Conservation (phyloP, 257 asterid species). For the Thymus quinquecostatus region DNA sequence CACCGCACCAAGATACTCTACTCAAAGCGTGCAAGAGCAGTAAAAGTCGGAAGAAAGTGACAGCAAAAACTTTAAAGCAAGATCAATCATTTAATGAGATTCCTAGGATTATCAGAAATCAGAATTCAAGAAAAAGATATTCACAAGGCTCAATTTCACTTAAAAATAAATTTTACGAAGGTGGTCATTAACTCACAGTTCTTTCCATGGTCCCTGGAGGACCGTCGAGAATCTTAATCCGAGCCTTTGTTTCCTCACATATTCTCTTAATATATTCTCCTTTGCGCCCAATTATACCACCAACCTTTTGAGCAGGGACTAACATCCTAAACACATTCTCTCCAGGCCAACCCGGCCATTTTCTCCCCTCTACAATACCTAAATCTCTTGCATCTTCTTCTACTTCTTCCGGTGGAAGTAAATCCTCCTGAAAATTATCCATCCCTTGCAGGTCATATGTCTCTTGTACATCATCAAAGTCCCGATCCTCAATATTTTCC, state of each 20-base stretch:
- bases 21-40: constrained; percentile 17
- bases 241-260: constrained; percentile 92
- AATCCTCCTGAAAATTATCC: background rate
- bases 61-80: background rate
- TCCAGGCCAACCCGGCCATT: constrained; percentile 99
- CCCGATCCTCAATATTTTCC: constrained; percentile 25
- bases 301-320: constrained; percentile 98
- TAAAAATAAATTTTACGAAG: constrained; percentile 3
- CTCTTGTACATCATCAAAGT: constrained; percentile 9
- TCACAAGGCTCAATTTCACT: background rate
- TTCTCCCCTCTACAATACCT: constrained; percentile 27
- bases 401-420: background rate
- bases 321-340: constrained; percentile 85
- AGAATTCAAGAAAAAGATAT: background rate
- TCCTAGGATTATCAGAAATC: constrained; percentile 5
- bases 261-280: constrained; percentile 86
- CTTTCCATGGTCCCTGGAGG: constrained; percentile 88
- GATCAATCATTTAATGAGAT: constrained; percentile 4
- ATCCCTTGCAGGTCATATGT: constrained; percentile 4
- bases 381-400: background rate
- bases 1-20: constrained; percentile 1
- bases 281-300: constrained; percentile 94
- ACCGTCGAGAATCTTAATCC: constrained; percentile 95
- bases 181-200: constrained; percentile 65
- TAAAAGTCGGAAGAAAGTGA: constrained; percentile 3